A percentile compares a stretch with the other conserved stretches of the same genome.
These are phyloP conservation scores for Phytophthora macrochlamydospora DNA, from an alignment of 352 stramenopile species.

Conservation along the genomic window DNA sequence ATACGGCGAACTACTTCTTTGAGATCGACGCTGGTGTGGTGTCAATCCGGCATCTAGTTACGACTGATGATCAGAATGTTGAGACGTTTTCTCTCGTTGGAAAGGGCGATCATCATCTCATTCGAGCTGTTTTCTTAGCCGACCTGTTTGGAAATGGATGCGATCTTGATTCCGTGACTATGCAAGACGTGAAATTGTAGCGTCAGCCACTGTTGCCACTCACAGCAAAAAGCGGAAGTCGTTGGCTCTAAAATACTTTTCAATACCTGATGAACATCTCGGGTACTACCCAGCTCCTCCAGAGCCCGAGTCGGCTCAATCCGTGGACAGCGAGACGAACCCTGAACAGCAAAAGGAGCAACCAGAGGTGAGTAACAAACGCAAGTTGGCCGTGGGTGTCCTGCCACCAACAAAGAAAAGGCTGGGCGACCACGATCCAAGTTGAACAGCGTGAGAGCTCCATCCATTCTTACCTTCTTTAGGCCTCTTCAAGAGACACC, in stretches of 20 bases:
- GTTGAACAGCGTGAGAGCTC: not conserved
- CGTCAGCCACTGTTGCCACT: slow-evolving; percentile 1
- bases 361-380: not conserved
- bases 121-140: not conserved
- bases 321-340: not conserved
- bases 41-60: slow-evolving; percentile 6
- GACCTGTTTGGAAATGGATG: not conserved
- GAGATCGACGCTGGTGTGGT: slow-evolving; percentile 10
- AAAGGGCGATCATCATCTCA: not conserved
- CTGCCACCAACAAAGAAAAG: not conserved
- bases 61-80: not conserved
- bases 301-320: not conserved
- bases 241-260: slow-evolving; percentile 8
- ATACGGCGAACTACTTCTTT: slow-evolving; percentile 14
- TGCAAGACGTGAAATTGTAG: not conserved
- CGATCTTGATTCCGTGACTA: not conserved
- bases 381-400: not conserved
- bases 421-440: not conserved
- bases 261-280: not conserved
- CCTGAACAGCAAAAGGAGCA: not conserved
- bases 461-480: slow-evolving; percentile 1
- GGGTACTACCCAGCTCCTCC: not conserved
- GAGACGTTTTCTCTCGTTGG: slow-evolving; percentile 5
- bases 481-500: not conserved
- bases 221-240: slow-evolving; percentile 10